Conservation (phyloP, 2,329 filamentous ascomycete species). For the Massarina eburnea region DNA sequence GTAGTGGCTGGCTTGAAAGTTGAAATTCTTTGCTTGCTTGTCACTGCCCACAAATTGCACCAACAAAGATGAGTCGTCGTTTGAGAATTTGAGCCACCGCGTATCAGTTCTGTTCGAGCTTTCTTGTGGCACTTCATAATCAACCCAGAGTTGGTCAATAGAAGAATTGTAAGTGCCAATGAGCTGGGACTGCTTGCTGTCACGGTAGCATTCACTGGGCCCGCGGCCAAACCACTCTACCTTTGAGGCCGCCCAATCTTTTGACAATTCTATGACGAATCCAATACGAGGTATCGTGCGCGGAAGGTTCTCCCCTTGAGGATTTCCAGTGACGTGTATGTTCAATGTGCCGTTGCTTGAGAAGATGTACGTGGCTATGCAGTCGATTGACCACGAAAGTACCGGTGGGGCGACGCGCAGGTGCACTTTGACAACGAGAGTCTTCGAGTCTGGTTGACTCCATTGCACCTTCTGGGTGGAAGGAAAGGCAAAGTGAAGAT, state of each 20-base stretch:
- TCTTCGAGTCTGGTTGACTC: conserved; percentile 32
- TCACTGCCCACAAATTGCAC: conserved; percentile 33
- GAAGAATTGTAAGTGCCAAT: conserved; percentile 52
- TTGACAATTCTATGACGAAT: conserved; percentile 56
- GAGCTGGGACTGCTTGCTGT: conserved; percentile 63
- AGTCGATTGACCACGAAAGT: conserved; percentile 55
- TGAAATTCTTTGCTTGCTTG: conserved; percentile 21
- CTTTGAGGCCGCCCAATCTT: conserved; percentile 43
- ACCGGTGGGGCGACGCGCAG: conserved; percentile 61
- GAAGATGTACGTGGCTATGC: conserved; percentile 56
- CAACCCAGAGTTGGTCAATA: conserved; percentile 56
- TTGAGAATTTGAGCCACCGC: conserved; percentile 53
- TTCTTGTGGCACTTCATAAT: conserved; percentile 70
- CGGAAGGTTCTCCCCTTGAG: conserved; percentile 54
- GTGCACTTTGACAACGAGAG: conserved; percentile 43
- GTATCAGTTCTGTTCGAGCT: conserved; percentile 65
- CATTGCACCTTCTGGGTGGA: conserved; percentile 32
- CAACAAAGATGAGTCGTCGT: conserved; percentile 15
- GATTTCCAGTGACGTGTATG: conserved; percentile 50
- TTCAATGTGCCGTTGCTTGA: conserved; percentile 47
- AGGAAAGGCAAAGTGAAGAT: conserved; percentile 29
- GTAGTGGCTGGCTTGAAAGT: conserved; percentile 61
- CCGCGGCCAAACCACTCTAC: conserved; percentile 66
- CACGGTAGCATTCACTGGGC: conserved; percentile 65
- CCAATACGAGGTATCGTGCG: conserved; percentile 63